These are phyloP conservation scores for Prunus mume DNA, from an alignment of 306 rosid species.

Conservation along the genomic window DNA sequence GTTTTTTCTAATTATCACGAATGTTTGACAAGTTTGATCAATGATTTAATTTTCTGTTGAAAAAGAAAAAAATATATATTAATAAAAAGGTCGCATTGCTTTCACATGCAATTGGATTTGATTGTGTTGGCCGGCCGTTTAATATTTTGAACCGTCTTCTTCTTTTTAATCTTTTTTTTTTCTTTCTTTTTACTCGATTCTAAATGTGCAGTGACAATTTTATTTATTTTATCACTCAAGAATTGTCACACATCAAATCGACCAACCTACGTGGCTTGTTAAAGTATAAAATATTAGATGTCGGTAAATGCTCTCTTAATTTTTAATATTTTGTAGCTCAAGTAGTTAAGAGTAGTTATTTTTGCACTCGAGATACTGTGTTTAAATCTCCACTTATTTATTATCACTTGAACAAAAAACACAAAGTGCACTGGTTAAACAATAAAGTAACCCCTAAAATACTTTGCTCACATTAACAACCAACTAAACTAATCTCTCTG, in stretches of 20 bases:
- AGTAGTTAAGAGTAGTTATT: too few relatives aligned
- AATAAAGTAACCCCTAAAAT: not conserved
- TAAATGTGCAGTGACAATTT: not conserved
- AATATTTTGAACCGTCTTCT: not conserved
- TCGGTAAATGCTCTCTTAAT: not conserved
- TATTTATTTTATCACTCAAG: not conserved
- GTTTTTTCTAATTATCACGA: not conserved
- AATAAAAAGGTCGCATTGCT: not conserved
- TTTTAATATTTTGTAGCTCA: too few relatives aligned
- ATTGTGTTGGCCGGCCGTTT: not conserved
- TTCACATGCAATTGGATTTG: not conserved
- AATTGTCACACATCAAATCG: not conserved
- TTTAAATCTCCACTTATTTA: too few relatives aligned
- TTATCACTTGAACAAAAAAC: too few relatives aligned
- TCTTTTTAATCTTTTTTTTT: not conserved
- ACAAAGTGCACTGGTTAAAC: not conserved
- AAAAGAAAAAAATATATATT: too few relatives aligned
- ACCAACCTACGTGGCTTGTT: not conserved
- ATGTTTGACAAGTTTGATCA: too few relatives aligned
- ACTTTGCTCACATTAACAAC: not conserved
- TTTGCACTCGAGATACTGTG: rapidly evolving
- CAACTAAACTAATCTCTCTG: not conserved
- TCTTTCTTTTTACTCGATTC: not conserved
- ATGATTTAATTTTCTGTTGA: too few relatives aligned
- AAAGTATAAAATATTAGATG: not conserved